Conservation (phyloP, 441 rosid genomes). For the Dalechampia spathulata region DNA sequence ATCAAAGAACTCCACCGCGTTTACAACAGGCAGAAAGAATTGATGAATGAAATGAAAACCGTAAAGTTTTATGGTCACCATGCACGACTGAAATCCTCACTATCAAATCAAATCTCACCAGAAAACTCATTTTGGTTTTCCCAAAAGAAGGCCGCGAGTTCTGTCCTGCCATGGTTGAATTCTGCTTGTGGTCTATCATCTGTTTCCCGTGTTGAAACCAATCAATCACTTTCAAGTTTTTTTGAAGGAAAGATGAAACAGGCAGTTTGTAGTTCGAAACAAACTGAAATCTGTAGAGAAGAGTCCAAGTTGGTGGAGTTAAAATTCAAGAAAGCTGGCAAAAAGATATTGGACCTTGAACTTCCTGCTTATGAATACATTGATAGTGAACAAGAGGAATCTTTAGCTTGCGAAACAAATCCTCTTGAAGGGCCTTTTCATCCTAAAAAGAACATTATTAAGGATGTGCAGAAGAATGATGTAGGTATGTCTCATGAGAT, state of each 20-base stretch:
- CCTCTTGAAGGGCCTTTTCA: conserved; percentile 4
- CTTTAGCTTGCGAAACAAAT: conserved; percentile 17
- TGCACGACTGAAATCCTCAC: conserved; percentile 15
- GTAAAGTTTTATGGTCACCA: conserved; percentile 15
- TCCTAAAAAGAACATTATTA: conserved; percentile 17
- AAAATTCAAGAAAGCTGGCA: conserved; percentile 35
- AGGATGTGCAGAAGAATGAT: conserved; percentile 19
- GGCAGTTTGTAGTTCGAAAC: conserved; percentile 13
- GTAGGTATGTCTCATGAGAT: conserved; percentile 2
- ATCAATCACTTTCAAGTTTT: conserved; percentile 9
- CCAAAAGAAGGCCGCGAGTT: conserved; percentile 7
- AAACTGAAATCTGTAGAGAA: conserved; percentile 12
- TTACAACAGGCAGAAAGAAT: conserved; percentile 49
- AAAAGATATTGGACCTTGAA: conserved; percentile 54
- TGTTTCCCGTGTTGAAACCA: conserved; percentile 22
- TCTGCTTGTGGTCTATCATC: conserved; percentile 21
- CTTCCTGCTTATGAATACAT: conserved; percentile 44
- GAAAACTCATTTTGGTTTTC: conserved; percentile 11
- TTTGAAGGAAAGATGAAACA: conserved; percentile 14
- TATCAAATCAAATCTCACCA: conserved; percentile 20
- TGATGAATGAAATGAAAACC: conserved; percentile 49
- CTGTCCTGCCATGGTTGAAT: conserved; percentile 18
- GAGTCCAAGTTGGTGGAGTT: conserved; percentile 25
- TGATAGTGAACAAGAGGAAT: conserved; percentile 33
- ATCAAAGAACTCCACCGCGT: conserved; percentile 60